These are phyloP conservation scores for Neospora caninum DNA, from an alignment of 169 alveolate genomes.

Conservation along the genomic window DNA sequence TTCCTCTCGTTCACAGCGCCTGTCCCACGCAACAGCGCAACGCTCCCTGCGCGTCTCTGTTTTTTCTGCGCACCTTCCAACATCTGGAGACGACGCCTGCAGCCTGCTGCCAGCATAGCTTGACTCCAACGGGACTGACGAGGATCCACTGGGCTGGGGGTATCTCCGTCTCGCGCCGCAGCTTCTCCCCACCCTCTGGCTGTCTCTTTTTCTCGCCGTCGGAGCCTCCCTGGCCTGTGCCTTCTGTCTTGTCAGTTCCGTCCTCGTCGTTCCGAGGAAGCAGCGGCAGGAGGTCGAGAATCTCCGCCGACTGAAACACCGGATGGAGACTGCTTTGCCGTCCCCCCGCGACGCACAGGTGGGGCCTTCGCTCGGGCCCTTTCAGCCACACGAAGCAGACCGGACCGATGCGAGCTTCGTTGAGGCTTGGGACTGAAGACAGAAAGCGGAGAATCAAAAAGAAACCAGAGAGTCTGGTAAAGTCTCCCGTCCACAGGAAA, in stretches of 20 bases:
- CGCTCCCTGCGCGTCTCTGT: neutral
- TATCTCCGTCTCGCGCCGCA: neutral
- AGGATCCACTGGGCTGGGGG: neutral
- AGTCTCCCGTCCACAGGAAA: neutral
- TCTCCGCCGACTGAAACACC: neutral
- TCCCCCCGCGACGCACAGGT: conserved; percentile 35
- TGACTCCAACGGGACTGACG: neutral
- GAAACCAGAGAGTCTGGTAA: neutral
- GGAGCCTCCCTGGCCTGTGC: neutral
- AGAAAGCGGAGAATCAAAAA: neutral
- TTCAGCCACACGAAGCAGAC: conserved; percentile 13
- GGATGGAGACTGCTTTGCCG: conserved; percentile 24
- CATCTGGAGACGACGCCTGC: neutral
- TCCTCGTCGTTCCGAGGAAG: neutral
- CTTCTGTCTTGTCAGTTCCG: neutral
- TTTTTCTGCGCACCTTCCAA: neutral
- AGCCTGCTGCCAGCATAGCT: conserved; percentile 31
- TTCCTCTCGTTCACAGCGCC: too few species aligned
- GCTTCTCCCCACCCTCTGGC: neutral
- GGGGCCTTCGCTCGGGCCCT: neutral
- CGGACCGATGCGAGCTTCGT: conserved; percentile 31
- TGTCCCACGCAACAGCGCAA: neutral
- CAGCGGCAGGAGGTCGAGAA: conserved; percentile 7
- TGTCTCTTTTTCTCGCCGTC: neutral
- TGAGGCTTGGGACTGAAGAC: conserved; percentile 20